phyloP scores from a whole-genome alignment of 371 early-diverging fungal species.

The Apophysomyces ossiformis region DNA sequence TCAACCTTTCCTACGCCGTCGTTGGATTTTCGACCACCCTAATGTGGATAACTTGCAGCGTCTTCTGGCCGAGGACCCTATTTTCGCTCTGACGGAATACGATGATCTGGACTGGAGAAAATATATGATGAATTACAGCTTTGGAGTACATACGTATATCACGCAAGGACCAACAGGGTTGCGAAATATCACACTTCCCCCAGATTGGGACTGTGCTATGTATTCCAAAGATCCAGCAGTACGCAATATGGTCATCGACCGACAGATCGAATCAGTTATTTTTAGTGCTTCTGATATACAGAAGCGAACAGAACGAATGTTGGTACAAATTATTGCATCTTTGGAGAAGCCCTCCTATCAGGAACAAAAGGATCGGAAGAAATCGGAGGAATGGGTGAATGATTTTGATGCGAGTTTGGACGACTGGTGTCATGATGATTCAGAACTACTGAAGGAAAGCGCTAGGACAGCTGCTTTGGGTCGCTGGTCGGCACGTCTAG shows the following conservation, averaged over 20 bases:
- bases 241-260: constrained; percentile 41
- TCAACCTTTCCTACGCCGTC: constrained; percentile 44
- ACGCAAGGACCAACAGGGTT: constrained; percentile 35
- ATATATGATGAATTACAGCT: constrained; percentile 50
- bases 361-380: constrained; percentile 37
- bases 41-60: constrained; percentile 32
- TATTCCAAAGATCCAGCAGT: constrained; percentile 34
- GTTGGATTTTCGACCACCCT: constrained; percentile 44
- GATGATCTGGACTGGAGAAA: constrained; percentile 38
- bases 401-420: constrained; percentile 58
- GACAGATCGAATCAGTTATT: constrained; percentile 48
- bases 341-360: constrained; percentile 42
- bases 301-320: constrained; percentile 51
- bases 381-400: constrained; percentile 51
- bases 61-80: constrained; percentile 26
- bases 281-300: constrained; percentile 51
- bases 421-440: constrained; percentile 61
- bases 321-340: constrained; percentile 33
- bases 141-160: constrained; percentile 46
- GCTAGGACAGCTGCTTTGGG: constrained; percentile 37
- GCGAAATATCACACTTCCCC: constrained; percentile 42
- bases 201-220: constrained; percentile 49
- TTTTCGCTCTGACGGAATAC: constrained; percentile 25
- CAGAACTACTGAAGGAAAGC: constrained; percentile 40
- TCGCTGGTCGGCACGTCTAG: constrained; percentile 40